Evolutionary conservation across 768 basidiomycete genomes (phyloP).

Genomic region (Phaeotremella skinneri): DNA sequence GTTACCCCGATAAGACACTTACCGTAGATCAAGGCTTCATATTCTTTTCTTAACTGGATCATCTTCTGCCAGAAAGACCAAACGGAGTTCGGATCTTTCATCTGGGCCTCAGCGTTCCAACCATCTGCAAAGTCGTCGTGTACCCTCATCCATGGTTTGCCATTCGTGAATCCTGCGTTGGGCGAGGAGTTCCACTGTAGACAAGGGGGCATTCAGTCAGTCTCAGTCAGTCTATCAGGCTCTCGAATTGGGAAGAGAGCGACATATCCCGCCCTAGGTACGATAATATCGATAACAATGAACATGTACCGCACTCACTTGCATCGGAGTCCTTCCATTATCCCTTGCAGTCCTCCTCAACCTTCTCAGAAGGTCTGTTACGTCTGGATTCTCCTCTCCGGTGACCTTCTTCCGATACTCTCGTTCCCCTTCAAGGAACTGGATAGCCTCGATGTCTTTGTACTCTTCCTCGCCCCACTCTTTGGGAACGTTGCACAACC

Average conservation of each 20-base stretch:
- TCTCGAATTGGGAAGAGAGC: background rate
- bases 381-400: constrained; percentile 57
- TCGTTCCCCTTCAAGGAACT: constrained; percentile 18
- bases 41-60: constrained; percentile 58
- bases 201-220: background rate
- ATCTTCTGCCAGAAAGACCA: constrained; percentile 64
- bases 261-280: constrained; percentile 58
- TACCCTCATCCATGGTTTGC: constrained; percentile 69
- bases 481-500: constrained; percentile 55
- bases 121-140: constrained; percentile 61
- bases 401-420: constrained; percentile 19
- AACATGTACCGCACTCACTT: constrained; percentile 20
- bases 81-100: constrained; percentile 59
- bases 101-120: constrained; percentile 58
- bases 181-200: constrained; percentile 58
- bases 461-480: constrained; percentile 70
- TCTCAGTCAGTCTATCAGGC: constrained; percentile 30
- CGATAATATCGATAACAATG: constrained; percentile 34
- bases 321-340: constrained; percentile 57
- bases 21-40: constrained; percentile 45
- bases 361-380: constrained; percentile 62
- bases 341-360: constrained; percentile 67
- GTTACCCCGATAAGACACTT: constrained; percentile 8
- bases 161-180: constrained; percentile 64
- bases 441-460: constrained; percentile 59